Evolutionary conservation across 2,329 filamentous ascomycete genomes (phyloP).

Genomic region (Xenosphaeropsis pyriputrescens): DNA sequence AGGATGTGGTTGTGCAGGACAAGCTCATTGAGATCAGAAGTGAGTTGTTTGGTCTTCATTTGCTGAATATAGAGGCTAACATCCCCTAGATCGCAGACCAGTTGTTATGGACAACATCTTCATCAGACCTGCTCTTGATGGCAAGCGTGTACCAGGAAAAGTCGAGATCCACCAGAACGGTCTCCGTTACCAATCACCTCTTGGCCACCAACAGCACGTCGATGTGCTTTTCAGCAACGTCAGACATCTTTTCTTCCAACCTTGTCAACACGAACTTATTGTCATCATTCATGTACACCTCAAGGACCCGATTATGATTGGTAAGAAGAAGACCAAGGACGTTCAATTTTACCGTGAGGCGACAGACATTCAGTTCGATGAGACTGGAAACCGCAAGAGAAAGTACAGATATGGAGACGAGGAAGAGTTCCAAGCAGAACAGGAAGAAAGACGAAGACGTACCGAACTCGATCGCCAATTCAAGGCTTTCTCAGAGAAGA

Average conservation of each 20-base stretch:
- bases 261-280: conserved; percentile 88
- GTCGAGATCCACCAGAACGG: conserved; percentile 98
- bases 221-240: conserved; percentile 97
- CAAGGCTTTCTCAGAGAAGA: conserved; percentile 93
- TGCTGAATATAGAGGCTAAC: conserved; percentile 22
- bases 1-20: conserved; percentile 97
- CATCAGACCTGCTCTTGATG: conserved; percentile 87
- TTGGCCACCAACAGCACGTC: conserved; percentile 69
- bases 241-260: conserved; percentile 97
- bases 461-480: conserved; percentile 92
- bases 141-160: conserved; percentile 89
- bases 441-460: conserved; percentile 83
- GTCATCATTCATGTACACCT: conserved; percentile 97
- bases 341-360: conserved; percentile 97
- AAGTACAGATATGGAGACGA: conserved; percentile 97
- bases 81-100: conserved; percentile 65
- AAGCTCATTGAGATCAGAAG: conserved; percentile 91
- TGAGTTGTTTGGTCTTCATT: conserved; percentile 26
- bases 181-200: conserved; percentile 80
- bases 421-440: conserved; percentile 96
- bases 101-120: conserved; percentile 87
- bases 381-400: conserved; percentile 93
- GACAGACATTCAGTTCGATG: conserved; percentile 96
- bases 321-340: conserved; percentile 97
- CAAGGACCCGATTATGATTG: conserved; percentile 95